Percentiles rank a stretch among this genome's conserved stretches.
Evolutionary conservation across 164 flowering plant species (phyloP).

Genomic region (Chloranthus sessilifolius): DNA sequence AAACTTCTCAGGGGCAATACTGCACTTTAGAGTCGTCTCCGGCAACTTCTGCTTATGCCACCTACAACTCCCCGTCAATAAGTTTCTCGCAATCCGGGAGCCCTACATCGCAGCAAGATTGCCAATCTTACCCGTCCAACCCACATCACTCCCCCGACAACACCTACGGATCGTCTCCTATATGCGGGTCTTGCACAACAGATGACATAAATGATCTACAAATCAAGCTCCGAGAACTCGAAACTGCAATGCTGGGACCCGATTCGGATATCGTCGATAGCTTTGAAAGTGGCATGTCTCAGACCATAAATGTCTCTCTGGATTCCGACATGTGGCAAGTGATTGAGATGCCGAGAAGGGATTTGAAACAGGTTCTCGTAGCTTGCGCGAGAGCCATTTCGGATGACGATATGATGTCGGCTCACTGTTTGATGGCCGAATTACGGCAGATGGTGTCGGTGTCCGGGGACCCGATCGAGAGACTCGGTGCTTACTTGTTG

Average conservation of each 20-base stretch:
- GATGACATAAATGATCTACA: constrained; percentile 37
- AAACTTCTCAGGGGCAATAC: constrained; percentile 25
- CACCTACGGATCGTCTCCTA: constrained; percentile 25
- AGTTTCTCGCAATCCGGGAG: constrained; percentile 46
- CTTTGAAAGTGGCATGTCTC: constrained; percentile 2
- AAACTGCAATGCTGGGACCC: constrained; percentile 56
- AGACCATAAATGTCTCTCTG: constrained; percentile 6
- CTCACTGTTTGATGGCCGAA: constrained; percentile 53
- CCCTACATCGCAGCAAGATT: constrained; percentile 37
- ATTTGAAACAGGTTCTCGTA: constrained; percentile 44
- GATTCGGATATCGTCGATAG: constrained; percentile 28
- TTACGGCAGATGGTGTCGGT: constrained; percentile 72
- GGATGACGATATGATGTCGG: constrained; percentile 34
- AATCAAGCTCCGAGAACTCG: constrained; percentile 52
- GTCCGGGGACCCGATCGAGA: constrained; percentile 71
- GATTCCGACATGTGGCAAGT: constrained; percentile 33
- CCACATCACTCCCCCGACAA: constrained; percentile 34
- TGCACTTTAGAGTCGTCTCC: constrained; percentile 53
- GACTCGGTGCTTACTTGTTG: constrained; percentile 74
- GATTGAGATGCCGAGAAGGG: constrained; percentile 43
- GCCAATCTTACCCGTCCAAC: constrained; percentile 27
- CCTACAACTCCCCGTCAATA: constrained; percentile 35
- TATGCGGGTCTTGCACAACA: constrained; percentile 30
- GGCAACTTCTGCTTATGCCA: constrained; percentile 14
- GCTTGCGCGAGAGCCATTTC: constrained; percentile 60